Evolutionary conservation across 495 filamentous ascomycete genomes (phyloP).

Genomic region (Ramalina peruviana): DNA sequence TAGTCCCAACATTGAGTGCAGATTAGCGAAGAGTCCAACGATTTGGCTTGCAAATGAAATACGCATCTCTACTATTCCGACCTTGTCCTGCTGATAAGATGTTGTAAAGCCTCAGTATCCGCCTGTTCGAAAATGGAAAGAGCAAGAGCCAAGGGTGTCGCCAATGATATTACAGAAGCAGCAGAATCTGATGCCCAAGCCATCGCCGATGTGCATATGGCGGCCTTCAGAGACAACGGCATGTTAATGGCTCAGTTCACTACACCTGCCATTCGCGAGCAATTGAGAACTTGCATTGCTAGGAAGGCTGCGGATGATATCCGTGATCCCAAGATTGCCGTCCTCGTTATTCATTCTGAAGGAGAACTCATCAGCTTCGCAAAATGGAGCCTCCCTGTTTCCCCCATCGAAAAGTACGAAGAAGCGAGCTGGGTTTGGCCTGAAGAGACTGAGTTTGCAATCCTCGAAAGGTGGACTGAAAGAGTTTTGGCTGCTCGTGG

Average conservation of each 20-base stretch:
- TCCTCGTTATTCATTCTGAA: constrained; percentile 23
- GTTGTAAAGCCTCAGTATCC: not conserved
- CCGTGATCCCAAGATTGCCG: constrained; percentile 12
- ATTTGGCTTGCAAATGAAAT: too few species aligned
- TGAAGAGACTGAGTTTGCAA: constrained; percentile 18
- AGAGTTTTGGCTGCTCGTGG: constrained; percentile 20
- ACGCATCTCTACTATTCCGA: too few species aligned
- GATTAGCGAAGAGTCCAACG: too few species aligned
- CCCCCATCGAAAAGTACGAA: not conserved
- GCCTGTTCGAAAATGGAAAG: not conserved
- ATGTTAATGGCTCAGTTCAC: constrained; percentile 32
- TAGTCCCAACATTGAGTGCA: too few species aligned
- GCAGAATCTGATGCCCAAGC: constrained; percentile 19
- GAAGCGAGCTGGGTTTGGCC: constrained; percentile 20
- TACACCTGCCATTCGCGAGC: constrained; percentile 16
- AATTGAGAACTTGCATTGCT: constrained; percentile 15
- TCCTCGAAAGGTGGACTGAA: constrained; percentile 21
- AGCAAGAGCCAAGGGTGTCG: not conserved
- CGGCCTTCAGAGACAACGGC: constrained; percentile 28
- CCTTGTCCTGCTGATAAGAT: too few species aligned
- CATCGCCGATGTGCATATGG: constrained; percentile 28
- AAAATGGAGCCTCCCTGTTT: constrained; percentile 25
- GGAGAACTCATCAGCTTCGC: constrained; percentile 23
- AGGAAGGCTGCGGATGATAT: constrained; percentile 17
- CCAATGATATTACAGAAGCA: not conserved